Evolutionary conservation across 1,284 basidiomycete genomes (phyloP).

Genomic region (Termitomyces sp.): DNA sequence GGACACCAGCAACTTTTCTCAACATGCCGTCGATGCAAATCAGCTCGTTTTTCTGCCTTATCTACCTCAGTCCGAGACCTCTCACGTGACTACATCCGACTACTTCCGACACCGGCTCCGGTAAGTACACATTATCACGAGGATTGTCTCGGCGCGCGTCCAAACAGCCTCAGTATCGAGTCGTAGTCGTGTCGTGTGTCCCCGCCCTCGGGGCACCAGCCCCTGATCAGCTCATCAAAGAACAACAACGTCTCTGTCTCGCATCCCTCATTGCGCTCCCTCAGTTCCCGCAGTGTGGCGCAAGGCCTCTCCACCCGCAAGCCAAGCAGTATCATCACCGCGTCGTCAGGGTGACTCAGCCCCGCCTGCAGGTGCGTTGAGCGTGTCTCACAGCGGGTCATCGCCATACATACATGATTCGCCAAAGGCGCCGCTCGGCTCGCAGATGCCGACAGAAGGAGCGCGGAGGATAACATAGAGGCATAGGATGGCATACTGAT

Average conservation of each 20-base stretch:
- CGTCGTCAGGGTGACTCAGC: neutral
- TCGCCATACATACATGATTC: neutral
- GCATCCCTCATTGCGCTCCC: constrained; percentile 2
- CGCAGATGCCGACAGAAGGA: constrained; percentile 4
- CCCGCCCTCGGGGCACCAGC: neutral
- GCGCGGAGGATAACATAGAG: neutral
- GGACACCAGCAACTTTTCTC: constrained; percentile 14
- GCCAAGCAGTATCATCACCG: constrained; percentile 1
- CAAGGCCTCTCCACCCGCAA: constrained; percentile 8
- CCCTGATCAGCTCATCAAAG: neutral
- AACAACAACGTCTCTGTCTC: neutral
- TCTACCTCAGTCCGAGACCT: neutral
- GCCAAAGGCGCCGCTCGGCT: constrained; percentile 11
- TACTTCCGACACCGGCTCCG: neutral
- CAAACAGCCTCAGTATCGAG: neutral
- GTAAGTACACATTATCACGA: neutral
- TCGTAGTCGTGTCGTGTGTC: neutral
- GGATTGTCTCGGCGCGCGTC: constrained; percentile 3
- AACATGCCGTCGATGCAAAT: constrained; percentile 6
- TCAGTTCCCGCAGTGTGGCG: constrained; percentile 7
- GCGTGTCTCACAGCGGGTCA: neutral
- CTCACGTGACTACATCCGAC: neutral
- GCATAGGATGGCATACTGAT: constrained; percentile 13
- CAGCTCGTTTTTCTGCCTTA: neutral
- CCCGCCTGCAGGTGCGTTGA: neutral